These are phyloP conservation scores for Kuraishia molischiana DNA, from an alignment of 805 yeast genomes.

Conservation along the genomic window DNA sequence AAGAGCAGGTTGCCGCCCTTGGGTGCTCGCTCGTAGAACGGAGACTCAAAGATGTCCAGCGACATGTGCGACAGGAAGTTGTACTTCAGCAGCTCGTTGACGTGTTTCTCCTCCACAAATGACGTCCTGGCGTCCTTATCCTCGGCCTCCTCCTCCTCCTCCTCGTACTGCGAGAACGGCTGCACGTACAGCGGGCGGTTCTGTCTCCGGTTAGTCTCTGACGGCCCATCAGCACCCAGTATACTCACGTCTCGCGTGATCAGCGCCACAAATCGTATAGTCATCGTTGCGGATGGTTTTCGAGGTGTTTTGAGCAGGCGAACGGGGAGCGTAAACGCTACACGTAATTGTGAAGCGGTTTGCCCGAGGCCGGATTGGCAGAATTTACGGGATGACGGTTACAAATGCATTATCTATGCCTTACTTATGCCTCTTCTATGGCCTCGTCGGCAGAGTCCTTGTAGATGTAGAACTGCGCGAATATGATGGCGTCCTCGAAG, in stretches of 20 bases:
- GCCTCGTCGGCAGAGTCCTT: slow-evolving; percentile 14
- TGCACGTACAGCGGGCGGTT: slow-evolving; percentile 54
- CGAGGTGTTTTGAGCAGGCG: too few species aligned
- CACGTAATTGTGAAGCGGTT: too few species aligned
- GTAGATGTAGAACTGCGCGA: slow-evolving; percentile 59
- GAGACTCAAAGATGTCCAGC: slow-evolving; percentile 54
- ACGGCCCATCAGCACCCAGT: too few species aligned
- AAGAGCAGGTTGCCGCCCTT: slow-evolving; percentile 38
- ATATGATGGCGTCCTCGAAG: slow-evolving; percentile 56
- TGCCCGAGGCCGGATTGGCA: too few species aligned
- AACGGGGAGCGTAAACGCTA: too few species aligned
- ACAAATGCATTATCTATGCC: too few species aligned
- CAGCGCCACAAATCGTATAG: slow-evolving; percentile 44
- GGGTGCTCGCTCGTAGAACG: slow-evolving; percentile 28
- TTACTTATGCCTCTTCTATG: neutral
- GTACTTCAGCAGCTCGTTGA: slow-evolving; percentile 44
- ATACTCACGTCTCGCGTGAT: slow-evolving; percentile 41
- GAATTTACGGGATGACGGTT: too few species aligned
- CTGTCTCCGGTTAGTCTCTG: too few species aligned
- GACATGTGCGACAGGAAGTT: slow-evolving; percentile 73
- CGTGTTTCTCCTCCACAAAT: slow-evolving; percentile 18
- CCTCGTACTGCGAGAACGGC: slow-evolving; percentile 28
- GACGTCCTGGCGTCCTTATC: slow-evolving; percentile 3
- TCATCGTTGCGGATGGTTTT: slow-evolving; percentile 9
- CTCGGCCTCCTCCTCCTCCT: slow-evolving; percentile 7